Evolutionary conservation across 176 grass and related monocot species (phyloP).

Genomic region (Juncus inflexus): DNA sequence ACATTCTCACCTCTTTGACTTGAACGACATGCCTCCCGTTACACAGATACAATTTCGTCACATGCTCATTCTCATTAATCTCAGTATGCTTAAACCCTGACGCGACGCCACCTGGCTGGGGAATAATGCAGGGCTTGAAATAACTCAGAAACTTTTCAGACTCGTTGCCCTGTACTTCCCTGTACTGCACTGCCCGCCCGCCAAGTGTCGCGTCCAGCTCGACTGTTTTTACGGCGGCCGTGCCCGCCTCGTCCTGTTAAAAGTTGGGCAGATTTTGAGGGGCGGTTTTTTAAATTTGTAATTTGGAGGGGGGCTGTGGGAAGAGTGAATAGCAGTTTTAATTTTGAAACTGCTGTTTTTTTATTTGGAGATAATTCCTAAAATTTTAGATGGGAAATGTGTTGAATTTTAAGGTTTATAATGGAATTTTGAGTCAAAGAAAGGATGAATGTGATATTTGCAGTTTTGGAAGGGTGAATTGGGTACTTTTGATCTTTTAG

Average conservation of each 20-base stretch:
- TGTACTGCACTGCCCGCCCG: constrained; percentile 84
- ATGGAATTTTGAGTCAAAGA: too few relatives aligned
- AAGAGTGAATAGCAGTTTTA: too few relatives aligned
- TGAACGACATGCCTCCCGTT: constrained; percentile 94
- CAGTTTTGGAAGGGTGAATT: too few relatives aligned
- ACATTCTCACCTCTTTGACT: constrained; percentile 84
- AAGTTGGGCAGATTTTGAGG: background rate
- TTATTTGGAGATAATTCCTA: too few relatives aligned
- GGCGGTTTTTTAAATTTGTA: too few relatives aligned
- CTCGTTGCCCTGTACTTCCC: constrained; percentile 90
- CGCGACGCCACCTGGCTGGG: constrained; percentile 72
- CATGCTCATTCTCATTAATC: constrained; percentile 66
- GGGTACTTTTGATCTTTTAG: too few relatives aligned
- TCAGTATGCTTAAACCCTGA: constrained; percentile 85
- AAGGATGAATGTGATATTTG: too few relatives aligned
- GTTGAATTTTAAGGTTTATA: too few relatives aligned
- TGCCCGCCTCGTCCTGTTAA: constrained; percentile 81
- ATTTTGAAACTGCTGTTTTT: background rate
- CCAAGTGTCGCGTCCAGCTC: constrained; percentile 88
- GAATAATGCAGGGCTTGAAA: constrained; percentile 98
- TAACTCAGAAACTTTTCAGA: constrained; percentile 81
- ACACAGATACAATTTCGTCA: constrained; percentile 71
- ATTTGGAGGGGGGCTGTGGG: too few relatives aligned
- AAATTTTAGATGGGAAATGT: too few relatives aligned
- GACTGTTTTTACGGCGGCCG: constrained; percentile 81